Conservation (phyloP, 495 filamentous ascomycete species). For the Paragyromitra xinjiangensis region DNA sequence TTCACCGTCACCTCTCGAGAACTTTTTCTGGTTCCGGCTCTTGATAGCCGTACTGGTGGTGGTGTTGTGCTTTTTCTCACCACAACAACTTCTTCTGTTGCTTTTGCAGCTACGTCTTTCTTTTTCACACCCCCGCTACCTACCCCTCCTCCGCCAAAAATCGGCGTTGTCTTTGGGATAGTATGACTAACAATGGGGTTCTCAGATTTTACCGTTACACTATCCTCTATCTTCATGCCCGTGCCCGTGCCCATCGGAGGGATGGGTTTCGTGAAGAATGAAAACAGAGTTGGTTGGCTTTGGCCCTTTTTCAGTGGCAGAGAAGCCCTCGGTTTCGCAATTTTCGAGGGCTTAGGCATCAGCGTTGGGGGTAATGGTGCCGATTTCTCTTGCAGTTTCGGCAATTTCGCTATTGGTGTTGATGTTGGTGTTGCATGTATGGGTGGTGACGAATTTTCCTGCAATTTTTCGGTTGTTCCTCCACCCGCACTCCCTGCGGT, state of each 20-base stretch:
- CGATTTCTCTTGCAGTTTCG: conserved; percentile 41
- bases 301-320: conserved; percentile 31
- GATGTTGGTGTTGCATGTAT: conserved; percentile 15
- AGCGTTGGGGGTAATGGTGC: conserved; percentile 26
- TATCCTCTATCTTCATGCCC: conserved; percentile 17
- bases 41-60: conserved; percentile 25
- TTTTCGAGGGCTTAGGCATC: conserved; percentile 25
- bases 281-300: conserved; percentile 45
- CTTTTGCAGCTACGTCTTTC: conserved; percentile 41
- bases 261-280: conserved; percentile 43
- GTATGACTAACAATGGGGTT: conserved; percentile 4
- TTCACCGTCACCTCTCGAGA: conserved; percentile 46
- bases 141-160: conserved; percentile 34
- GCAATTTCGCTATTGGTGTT: conserved; percentile 43
- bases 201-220: conserved; percentile 36
- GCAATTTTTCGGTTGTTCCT: conserved; percentile 42
- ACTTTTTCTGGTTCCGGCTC: conserved; percentile 47
- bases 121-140: conserved; percentile 23
- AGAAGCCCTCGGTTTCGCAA: conserved; percentile 32
- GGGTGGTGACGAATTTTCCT: conserved; percentile 46
- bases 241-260: no score
- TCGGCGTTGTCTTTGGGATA: conserved; percentile 26
- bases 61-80: conserved; percentile 46
- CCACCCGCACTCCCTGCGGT: conserved; percentile 26
- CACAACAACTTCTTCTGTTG: conserved; percentile 35